These are phyloP conservation scores for Colletotrichum sp. DNA, from an alignment of 2,329 filamentous ascomycete species.

Conservation along the genomic window DNA sequence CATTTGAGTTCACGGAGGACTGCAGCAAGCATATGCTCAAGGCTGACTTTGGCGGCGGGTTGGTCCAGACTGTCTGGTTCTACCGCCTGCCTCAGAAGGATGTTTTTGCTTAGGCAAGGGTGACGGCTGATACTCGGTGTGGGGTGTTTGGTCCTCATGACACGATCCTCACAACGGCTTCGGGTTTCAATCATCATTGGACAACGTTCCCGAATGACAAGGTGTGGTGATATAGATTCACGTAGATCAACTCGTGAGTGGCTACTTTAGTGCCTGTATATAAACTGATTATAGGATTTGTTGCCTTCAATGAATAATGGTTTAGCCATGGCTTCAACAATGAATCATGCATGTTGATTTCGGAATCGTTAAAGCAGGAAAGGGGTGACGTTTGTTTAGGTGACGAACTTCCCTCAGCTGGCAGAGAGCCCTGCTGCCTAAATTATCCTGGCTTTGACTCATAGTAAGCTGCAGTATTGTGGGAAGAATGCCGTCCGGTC, in stretches of 20 bases:
- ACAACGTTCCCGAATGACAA: not conserved
- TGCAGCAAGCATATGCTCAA: slow-evolving; percentile 4
- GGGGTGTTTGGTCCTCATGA: fast-evolving
- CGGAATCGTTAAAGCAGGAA: fast-evolving
- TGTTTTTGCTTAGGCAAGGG: not conserved
- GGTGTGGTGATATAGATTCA: no score
- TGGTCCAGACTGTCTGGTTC: not conserved
- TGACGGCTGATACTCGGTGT: not conserved
- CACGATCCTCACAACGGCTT: not conserved
- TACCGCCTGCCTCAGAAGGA: not conserved
- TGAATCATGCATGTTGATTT: not conserved
- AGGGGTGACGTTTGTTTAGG: not conserved
- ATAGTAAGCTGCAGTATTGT: not conserved
- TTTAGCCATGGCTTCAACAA: no score
- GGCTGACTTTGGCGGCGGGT: not conserved
- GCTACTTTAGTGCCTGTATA: no score
- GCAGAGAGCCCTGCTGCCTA: not conserved
- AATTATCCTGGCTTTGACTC: not conserved
- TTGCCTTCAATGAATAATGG: no score
- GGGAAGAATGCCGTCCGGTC: no score
- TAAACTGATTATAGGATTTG: no score
- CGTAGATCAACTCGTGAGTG: no score
- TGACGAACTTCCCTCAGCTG: not conserved
- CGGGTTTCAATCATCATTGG: not conserved
- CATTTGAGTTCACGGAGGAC: not conserved